Evolutionary conservation across 2,329 filamentous ascomycete species (phyloP).

Genomic region (Calonectria pseudoturangicola): DNA sequence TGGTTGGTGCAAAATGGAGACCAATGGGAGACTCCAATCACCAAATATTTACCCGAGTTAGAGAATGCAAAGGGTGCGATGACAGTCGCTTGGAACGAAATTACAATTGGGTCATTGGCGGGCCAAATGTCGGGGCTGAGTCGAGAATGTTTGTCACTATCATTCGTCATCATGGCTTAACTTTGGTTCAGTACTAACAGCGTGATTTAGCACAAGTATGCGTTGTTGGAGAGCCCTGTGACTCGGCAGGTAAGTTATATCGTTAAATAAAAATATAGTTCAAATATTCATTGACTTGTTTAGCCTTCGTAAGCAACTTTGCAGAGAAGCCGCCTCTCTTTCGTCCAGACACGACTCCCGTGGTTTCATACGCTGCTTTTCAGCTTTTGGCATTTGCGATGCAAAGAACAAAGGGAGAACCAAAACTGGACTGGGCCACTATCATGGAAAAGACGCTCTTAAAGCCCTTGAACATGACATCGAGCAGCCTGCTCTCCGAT

Average conservation of each 20-base stretch:
- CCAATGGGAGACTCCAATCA: constrained; percentile 55
- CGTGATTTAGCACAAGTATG: constrained; percentile 38
- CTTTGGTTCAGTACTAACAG: background rate
- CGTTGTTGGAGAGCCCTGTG: constrained; percentile 31
- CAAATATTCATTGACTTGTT: background rate
- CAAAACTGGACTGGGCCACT: constrained; percentile 17
- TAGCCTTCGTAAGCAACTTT: constrained; percentile 39
- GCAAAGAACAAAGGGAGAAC: constrained; percentile 21
- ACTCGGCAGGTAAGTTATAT: constrained; percentile 36
- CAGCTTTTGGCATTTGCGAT: constrained; percentile 49
- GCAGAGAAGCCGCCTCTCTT: constrained; percentile 43
- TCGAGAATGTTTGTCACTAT: constrained; percentile 42
- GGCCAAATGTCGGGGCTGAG: constrained; percentile 49
- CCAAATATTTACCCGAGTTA: constrained; percentile 55
- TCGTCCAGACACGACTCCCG: constrained; percentile 45
- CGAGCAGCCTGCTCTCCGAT: constrained; percentile 31
- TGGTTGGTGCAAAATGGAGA: constrained; percentile 57
- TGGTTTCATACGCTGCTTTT: constrained; percentile 49
- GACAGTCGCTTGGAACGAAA: constrained; percentile 40
- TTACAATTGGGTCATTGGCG: constrained; percentile 47
- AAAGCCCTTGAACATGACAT: constrained; percentile 38
- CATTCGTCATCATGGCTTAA: background rate
- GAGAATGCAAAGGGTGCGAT: background rate
- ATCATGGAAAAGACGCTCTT: constrained; percentile 32
- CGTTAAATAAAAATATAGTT: accelerated